Evolutionary conservation across 106 monocot species (phyloP), one percentile per base, ranked within the genome.

Genomic region (Cymbidium sinense): DNA sequence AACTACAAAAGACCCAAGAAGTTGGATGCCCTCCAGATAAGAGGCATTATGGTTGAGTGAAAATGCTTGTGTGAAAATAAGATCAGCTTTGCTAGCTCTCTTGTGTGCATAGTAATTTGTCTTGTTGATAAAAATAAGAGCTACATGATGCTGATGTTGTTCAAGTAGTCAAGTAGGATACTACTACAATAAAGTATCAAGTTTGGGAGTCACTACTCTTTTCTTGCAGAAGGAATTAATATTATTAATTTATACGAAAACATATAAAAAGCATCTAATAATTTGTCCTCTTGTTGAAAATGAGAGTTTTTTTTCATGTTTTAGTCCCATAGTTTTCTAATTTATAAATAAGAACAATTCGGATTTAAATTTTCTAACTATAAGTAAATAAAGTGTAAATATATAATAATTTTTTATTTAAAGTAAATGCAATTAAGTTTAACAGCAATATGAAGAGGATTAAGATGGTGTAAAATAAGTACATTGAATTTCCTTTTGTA

Each of bases 1-100:
- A 67, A 87, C 75, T 96, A 96, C 55, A 90, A 29, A 78, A 87
- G 86, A 27, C 95, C 95, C 20, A 93, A 90, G 73, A 70, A 82
- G 51, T 65, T 95, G 79, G 86, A 90, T 7, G 77, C 43, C 11
- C 73, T 92, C 74, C 84, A 73, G 43, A 83, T 88, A 23, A 83
- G 76, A 76, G 86, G 85, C 29, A 79, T 95, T 67, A 85, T 64
- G 64, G 82, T 95, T 19, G 77, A 84, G 25, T 86, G 78, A 84
- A 67, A 74, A 12, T 74, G 74, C n/a, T 72, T 72, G 7, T 39
- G 39, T 72, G 71, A 21, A 69, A 69, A 62, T 25, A 67, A 67
- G 33, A 23, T 67, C 33, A 13, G 67, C 33, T 33, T 67, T 31
- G 13, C 17, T 34, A 65, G 13, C 67, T 17, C 31, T 33, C 30